Evolutionary conservation across 352 stramenopile species (phyloP).

Genomic region (Phytopythium kandeliae): DNA sequence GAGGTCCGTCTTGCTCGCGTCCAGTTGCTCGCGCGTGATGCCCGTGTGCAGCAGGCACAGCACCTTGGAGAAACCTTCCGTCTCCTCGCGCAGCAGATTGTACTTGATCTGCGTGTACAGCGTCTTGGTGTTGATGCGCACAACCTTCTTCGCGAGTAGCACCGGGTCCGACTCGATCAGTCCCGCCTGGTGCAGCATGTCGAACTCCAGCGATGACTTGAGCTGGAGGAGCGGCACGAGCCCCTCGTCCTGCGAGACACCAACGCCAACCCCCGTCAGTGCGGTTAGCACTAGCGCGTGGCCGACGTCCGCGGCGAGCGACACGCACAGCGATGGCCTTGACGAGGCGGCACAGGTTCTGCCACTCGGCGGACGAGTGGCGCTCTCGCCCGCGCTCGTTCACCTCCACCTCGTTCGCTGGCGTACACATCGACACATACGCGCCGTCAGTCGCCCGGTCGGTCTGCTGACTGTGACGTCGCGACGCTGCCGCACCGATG

Average conservation of each 20-base stretch:
- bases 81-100: slow-evolving; percentile 96
- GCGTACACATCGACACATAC: too few species aligned
- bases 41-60: slow-evolving; percentile 75
- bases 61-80: slow-evolving; percentile 95
- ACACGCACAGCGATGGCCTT: slow-evolving; percentile 42
- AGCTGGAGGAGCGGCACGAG: slow-evolving; percentile 46
- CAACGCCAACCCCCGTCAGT: background rate
- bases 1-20: slow-evolving; percentile 65
- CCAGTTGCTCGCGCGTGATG: slow-evolving; percentile 53
- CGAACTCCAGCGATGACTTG: slow-evolving; percentile 67
- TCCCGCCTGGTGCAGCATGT: slow-evolving; percentile 64
- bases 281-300: background rate
- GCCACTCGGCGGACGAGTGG: slow-evolving; percentile 66
- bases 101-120: slow-evolving; percentile 96
- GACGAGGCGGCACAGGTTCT: slow-evolving; percentile 56
- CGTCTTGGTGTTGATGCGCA: slow-evolving; percentile 85
- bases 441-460: too few species aligned
- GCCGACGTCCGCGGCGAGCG: background rate
- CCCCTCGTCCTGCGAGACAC: slow-evolving; percentile 50
- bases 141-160: slow-evolving; percentile 62
- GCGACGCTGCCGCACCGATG: slow-evolving; percentile 39
- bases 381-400: slow-evolving; percentile 61
- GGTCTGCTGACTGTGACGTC: too few species aligned
- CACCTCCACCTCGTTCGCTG: slow-evolving; percentile 67
- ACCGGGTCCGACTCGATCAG: slow-evolving; percentile 38